Evolutionary conservation across 2,329 filamentous ascomycete species (phyloP).

Genomic region (Elsinoe fawcettii): DNA sequence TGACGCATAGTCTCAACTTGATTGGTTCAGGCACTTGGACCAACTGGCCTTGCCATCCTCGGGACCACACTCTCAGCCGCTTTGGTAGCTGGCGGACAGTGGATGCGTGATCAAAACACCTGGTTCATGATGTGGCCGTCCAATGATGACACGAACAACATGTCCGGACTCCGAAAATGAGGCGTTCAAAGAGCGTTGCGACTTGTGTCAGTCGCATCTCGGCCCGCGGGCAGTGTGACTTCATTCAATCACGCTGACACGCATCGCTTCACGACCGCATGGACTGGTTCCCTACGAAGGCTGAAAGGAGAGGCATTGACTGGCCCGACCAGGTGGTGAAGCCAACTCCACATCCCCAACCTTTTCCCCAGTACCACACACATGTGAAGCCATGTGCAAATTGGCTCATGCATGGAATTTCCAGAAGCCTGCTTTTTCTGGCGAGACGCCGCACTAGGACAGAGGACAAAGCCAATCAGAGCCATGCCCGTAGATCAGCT

Average conservation of each 20-base stretch:
- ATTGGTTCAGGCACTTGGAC: constrained; percentile 10
- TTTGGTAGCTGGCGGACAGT: not conserved
- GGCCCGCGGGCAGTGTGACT: constrained; percentile 6
- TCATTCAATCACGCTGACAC: not conserved
- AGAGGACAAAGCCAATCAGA: not conserved
- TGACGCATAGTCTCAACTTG: constrained; percentile 2
- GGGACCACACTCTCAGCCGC: constrained; percentile 1
- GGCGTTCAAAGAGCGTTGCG: constrained; percentile 2
- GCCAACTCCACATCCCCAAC: constrained; percentile 8
- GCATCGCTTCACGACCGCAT: not conserved
- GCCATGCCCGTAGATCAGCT: not conserved
- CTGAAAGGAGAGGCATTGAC: not conserved
- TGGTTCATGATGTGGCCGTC: not conserved
- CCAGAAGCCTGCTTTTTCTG: constrained; percentile 15
- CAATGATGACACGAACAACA: constrained; percentile 5
- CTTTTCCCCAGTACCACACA: constrained; percentile 11
- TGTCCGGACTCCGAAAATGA: constrained; percentile 10
- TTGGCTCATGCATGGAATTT: constrained; percentile 14
- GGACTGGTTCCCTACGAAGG: not conserved
- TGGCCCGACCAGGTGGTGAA: not conserved
- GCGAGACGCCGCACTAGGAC: constrained; percentile 7
- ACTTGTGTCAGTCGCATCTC: constrained; percentile 4
- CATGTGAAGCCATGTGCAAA: constrained; percentile 14
- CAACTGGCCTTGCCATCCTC: not conserved
- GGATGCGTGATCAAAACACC: not conserved